Evolutionary conservation across 1,284 basidiomycete genomes (phyloP).

Genomic region (Cryptococcus neoformans): DNA sequence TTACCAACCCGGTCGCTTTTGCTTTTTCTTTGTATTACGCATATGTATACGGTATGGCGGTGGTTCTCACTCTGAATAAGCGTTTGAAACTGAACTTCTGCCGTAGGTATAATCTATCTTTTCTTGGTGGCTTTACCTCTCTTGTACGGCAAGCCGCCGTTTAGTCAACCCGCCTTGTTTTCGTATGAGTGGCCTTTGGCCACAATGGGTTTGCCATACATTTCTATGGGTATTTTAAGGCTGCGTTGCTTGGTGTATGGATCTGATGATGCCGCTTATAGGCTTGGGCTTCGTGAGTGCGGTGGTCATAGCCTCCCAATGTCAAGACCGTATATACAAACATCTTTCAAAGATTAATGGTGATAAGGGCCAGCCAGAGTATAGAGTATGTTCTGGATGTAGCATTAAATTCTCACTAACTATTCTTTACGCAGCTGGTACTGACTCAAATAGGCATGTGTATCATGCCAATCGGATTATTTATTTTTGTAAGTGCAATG

Average conservation of each 20-base stretch:
- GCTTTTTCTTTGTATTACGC: conserved; percentile 52
- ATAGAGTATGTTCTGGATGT: conserved; percentile 31
- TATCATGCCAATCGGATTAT: conserved; percentile 50
- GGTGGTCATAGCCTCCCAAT: conserved; percentile 43
- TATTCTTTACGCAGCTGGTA: conserved; percentile 26
- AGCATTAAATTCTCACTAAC: background rate
- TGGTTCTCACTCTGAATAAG: background rate
- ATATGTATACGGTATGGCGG: conserved; percentile 48
- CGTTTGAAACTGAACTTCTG: background rate
- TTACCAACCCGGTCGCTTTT: conserved; percentile 49
- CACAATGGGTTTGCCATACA: conserved; percentile 47
- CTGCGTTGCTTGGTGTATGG: background rate
- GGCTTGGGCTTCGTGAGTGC: conserved; percentile 49
- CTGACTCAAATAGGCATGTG: conserved; percentile 52
- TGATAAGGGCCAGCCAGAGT: conserved; percentile 47
- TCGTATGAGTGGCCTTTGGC: conserved; percentile 46
- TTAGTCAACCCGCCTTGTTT: conserved; percentile 36
- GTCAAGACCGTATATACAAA: conserved; percentile 51
- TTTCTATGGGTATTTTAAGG: conserved; percentile 39
- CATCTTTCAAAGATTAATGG: conserved; percentile 32
- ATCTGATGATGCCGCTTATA: conserved; percentile 4
- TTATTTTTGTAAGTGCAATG: conserved; percentile 33
- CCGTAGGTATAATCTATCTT: conserved; percentile 45
- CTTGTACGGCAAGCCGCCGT: conserved; percentile 47
- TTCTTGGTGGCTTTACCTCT: conserved; percentile 51